phyloP scores from a whole-genome alignment of 495 filamentous ascomycete species.

The Aspergillus incahuasiensis region DNA sequence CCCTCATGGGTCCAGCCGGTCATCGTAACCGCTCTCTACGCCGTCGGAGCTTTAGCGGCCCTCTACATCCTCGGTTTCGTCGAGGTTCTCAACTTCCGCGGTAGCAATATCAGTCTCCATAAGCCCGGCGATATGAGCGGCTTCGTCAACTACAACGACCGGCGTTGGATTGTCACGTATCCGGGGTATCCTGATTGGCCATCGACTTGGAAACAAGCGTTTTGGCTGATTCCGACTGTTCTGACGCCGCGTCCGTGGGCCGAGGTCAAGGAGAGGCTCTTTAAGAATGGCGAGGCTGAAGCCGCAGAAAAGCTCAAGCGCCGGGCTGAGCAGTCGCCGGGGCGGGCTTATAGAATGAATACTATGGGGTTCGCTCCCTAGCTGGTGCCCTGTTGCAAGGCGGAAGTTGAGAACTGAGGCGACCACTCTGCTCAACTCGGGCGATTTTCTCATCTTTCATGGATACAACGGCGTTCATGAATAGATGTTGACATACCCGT shows the following conservation, averaged over 20 bases:
- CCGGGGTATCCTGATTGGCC: not conserved
- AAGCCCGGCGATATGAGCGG: not conserved
- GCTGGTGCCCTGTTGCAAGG: not conserved
- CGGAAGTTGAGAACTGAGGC: not conserved
- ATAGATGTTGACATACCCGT: no score
- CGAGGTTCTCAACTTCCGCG: not conserved
- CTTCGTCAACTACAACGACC: not conserved
- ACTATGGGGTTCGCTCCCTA: not conserved
- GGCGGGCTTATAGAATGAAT: not conserved
- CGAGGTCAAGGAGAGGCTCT: not conserved
- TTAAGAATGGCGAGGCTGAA: not conserved
- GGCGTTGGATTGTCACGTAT: not conserved
- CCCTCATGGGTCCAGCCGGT: not conserved
- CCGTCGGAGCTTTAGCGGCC: not conserved
- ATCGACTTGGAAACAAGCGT: not conserved
- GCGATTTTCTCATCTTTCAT: no score
- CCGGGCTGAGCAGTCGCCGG: not conserved
- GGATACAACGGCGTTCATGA: no score
- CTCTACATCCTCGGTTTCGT: not conserved
- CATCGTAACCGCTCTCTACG: not conserved
- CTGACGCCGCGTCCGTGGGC: not conserved
- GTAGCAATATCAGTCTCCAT: not conserved
- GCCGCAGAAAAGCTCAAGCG: not conserved
- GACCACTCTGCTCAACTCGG: no score
- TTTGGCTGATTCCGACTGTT: not conserved